A percentile compares a stretch with the other conserved stretches of the same genome.
Conservation (phyloP, 2,329 filamentous ascomycete genomes). For the Celoporthe dispersa region DNA sequence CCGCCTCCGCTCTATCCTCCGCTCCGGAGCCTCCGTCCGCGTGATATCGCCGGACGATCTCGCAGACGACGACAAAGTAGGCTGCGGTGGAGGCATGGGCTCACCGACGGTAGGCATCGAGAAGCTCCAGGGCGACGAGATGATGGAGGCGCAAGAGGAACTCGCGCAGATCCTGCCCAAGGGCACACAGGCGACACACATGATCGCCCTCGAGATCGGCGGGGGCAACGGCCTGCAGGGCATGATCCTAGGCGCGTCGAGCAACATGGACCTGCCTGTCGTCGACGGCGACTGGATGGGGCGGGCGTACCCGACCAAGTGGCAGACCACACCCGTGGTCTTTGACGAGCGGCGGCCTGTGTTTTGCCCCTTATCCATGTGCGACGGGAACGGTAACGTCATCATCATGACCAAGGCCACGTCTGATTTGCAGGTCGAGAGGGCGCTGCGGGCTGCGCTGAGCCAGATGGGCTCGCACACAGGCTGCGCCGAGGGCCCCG, state of each 20-base stretch:
- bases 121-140: constrained; percentile 61
- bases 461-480: constrained; percentile 60
- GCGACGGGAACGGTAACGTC: constrained; percentile 57
- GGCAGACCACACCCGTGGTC: constrained; percentile 59
- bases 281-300: constrained; percentile 58
- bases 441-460: constrained; percentile 55
- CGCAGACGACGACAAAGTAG: constrained; percentile 54
- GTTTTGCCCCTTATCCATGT: constrained; percentile 51
- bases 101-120: constrained; percentile 65
- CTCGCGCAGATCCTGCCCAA: constrained; percentile 53
- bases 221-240: constrained; percentile 66
- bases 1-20: constrained; percentile 55
- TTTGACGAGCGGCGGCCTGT: constrained; percentile 53
- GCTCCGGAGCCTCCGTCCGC: constrained; percentile 53
- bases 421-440: constrained; percentile 53
- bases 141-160: constrained; percentile 54
- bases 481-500: constrained; percentile 52
- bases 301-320: constrained; percentile 57
- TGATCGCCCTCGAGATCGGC: constrained; percentile 69
- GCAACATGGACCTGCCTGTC: constrained; percentile 54
- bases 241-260: constrained; percentile 58
- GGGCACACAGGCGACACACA: constrained; percentile 53
- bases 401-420: constrained; percentile 53
- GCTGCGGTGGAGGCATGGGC: constrained; percentile 61
- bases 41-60: constrained; percentile 57